These are phyloP conservation scores for Colletotrichum lini DNA, from an alignment of 2,329 filamentous ascomycete genomes.

Conservation along the genomic window DNA sequence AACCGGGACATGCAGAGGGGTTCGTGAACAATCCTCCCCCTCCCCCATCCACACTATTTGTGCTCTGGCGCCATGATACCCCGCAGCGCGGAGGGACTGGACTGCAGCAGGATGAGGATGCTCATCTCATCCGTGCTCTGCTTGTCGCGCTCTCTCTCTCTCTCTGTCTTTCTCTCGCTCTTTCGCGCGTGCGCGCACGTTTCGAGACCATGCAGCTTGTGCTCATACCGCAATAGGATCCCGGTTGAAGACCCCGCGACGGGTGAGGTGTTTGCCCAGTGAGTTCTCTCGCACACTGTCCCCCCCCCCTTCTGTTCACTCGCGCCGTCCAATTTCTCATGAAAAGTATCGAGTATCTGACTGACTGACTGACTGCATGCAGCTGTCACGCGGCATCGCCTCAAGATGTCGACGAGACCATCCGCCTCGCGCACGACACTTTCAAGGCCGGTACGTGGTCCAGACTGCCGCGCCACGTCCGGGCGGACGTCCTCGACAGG, in stretches of 20 bases:
- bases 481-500: slow-evolving; percentile 74
- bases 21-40: slow-evolving; percentile 51
- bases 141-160: too few species aligned
- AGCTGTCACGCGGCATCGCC: slow-evolving; percentile 65
- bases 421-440: slow-evolving; percentile 58
- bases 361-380: slow-evolving; percentile 18
- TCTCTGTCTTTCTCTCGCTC: too few species aligned
- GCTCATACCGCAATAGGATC: slow-evolving; percentile 56
- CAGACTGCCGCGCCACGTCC: slow-evolving; percentile 66
- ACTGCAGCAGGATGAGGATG: slow-evolving; percentile 1
- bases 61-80: slow-evolving; percentile 2
- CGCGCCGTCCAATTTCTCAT: slow-evolving; percentile 6
- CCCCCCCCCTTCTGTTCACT: neutral
- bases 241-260: slow-evolving; percentile 68
- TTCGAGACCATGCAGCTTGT: too few species aligned
- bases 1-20: slow-evolving; percentile 59
- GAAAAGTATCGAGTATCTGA: too few species aligned
- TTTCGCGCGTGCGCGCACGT: too few species aligned
- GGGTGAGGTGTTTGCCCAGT: slow-evolving; percentile 66
- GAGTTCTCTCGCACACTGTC: slow-evolving; percentile 43
- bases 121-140: slow-evolving; percentile 38
- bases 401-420: slow-evolving; percentile 58
- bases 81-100: slow-evolving; percentile 11
- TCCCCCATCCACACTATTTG: slow-evolving; percentile 10
- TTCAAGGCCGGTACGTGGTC: slow-evolving; percentile 72